These are phyloP conservation scores for Syzygium grande DNA, from an alignment of 345 rosid genomes.

Conservation along the genomic window DNA sequence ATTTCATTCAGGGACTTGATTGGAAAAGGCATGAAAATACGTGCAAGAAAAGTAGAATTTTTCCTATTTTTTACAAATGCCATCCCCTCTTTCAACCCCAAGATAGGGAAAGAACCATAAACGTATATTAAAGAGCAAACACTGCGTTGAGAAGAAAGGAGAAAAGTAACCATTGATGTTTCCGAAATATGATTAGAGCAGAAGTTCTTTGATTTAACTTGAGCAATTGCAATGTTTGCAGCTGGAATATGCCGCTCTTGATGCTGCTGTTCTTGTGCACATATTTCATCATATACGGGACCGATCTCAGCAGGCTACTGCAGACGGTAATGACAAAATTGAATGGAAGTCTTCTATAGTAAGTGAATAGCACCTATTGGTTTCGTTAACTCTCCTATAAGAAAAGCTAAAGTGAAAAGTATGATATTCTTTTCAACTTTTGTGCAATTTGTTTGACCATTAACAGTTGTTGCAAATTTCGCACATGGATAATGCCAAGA, in stretches of 20 bases:
- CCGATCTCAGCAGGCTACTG: constrained; percentile 28
- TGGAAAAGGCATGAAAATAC: neutral
- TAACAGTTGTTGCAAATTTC: constrained; percentile 35
- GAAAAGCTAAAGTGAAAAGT: neutral
- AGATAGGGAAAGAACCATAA: neutral
- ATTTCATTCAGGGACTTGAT: neutral
- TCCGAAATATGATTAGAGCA: neutral
- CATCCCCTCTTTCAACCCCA: neutral
- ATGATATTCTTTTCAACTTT: neutral
- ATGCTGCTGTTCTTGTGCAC: constrained; percentile 83
- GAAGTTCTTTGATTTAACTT: neutral
- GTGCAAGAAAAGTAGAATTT: neutral
- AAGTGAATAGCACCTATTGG: constrained; percentile 10
- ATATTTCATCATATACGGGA: constrained; percentile 45
- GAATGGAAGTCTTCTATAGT: constrained; percentile 83
- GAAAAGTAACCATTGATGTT: neutral
- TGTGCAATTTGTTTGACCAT: neutral
- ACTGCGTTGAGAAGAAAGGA: neutral
- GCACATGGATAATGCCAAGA: constrained; percentile 40
- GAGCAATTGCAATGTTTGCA: constrained; percentile 18
- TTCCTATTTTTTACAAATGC: neutral
- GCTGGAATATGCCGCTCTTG: constrained; percentile 93
- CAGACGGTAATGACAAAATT: constrained; percentile 25
- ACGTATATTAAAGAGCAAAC: neutral
- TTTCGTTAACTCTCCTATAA: neutral